Evolutionary conservation across 2,329 filamentous ascomycete species (phyloP).

Genomic region (Penicillium nordicum): DNA sequence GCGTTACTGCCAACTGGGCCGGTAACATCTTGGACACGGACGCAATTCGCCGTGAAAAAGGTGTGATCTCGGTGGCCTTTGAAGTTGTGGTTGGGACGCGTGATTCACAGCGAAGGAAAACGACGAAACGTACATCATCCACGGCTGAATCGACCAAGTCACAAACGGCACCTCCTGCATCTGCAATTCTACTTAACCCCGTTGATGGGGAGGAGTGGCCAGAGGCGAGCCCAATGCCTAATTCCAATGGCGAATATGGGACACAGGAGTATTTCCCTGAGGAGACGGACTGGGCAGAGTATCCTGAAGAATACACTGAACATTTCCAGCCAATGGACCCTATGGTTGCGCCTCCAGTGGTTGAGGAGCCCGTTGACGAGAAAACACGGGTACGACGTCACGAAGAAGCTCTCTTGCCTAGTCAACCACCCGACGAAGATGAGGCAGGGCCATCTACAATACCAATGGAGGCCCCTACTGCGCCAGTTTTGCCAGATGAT

Average conservation of each 20-base stretch:
- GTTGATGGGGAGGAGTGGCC: slow-evolving; percentile 30
- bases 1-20: slow-evolving; percentile 42
- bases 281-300: slow-evolving; percentile 29
- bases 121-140: slow-evolving; percentile 33
- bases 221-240: slow-evolving; percentile 22
- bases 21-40: slow-evolving; percentile 82
- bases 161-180: slow-evolving; percentile 11
- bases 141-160: slow-evolving; percentile 29
- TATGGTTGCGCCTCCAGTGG: slow-evolving; percentile 46
- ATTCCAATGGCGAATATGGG: slow-evolving; percentile 20
- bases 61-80: slow-evolving; percentile 81
- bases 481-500: slow-evolving; percentile 45
- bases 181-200: slow-evolving; percentile 10
- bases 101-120: slow-evolving; percentile 63
- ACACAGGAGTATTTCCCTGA: slow-evolving; percentile 15
- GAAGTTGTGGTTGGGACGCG: slow-evolving; percentile 83
- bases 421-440: slow-evolving; percentile 60
- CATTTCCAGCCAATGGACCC: slow-evolving; percentile 23
- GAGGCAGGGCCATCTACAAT: slow-evolving; percentile 47
- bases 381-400: slow-evolving; percentile 76
- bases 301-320: slow-evolving; percentile 26
- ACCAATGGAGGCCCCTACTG: slow-evolving; percentile 40
- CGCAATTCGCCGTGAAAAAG: slow-evolving; percentile 79
- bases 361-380: slow-evolving; percentile 66
- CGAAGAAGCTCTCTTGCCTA: slow-evolving; percentile 76